Conservation (phyloP, 164 flowering plant genomes). For the Magnolia changhungtana region DNA sequence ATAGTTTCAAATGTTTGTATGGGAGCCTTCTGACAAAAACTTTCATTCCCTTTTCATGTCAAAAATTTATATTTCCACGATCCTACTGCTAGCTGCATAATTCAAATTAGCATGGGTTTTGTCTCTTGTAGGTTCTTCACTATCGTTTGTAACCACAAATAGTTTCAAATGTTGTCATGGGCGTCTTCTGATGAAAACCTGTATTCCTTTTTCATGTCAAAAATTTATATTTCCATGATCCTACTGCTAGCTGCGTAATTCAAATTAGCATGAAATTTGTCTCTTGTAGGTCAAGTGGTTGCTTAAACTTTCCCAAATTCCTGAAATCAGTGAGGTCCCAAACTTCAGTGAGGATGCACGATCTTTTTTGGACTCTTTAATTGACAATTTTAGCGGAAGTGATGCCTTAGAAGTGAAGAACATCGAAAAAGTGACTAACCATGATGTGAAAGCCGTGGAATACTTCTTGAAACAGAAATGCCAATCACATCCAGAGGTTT, state of each 20-base stretch:
- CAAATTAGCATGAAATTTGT: conserved; percentile 1
- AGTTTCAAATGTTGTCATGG: neutral
- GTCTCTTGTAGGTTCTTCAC: conserved; percentile 39
- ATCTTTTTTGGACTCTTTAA: conserved; percentile 48
- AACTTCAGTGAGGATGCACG: conserved; percentile 64
- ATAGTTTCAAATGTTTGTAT: no score
- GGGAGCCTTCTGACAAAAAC: no score
- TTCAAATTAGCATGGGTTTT: conserved; percentile 3
- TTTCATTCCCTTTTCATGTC: neutral
- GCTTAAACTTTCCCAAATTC: conserved; percentile 80
- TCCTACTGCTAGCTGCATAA: neutral
- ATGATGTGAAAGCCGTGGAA: conserved; percentile 98
- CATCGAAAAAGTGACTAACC: conserved; percentile 87
- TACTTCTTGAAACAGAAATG: conserved; percentile 86
- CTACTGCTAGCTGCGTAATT: neutral
- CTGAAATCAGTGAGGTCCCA: conserved; percentile 79
- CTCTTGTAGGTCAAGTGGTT: conserved; percentile 79
- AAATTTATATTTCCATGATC: neutral
- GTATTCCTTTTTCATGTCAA: neutral
- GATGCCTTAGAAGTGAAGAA: conserved; percentile 83
- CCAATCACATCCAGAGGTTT: conserved; percentile 74
- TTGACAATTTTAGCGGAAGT: conserved; percentile 49
- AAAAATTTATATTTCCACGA: neutral
- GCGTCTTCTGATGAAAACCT: neutral
- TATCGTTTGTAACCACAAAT: neutral